Base-by-base conservation (phyloP, 805 yeast genomes). In the Hanseniaspora jakobsenii region DNA sequence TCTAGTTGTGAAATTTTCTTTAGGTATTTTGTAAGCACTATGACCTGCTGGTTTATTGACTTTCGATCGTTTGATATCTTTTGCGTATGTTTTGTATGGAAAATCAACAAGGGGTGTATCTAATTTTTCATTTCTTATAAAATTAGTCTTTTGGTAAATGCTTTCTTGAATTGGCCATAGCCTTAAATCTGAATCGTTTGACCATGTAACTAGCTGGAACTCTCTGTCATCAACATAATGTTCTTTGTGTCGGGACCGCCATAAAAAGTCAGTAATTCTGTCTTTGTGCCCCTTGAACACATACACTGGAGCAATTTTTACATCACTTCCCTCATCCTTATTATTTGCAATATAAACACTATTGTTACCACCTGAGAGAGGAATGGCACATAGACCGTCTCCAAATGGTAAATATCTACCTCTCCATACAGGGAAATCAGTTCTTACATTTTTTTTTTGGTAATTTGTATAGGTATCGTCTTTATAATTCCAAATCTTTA, bases 361-460 rank as follows among this genome's bases (percentile, higher is more conserved):
- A 47, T 67, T 77, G 16, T 72, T 69, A 3, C 96, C 96, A 0
- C 95, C 95, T 39, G 94, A 65, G 47, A 82, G 67, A 0, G 98
- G 98, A 82, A 86, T 81, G 2, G 91, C 74, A 6, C 91, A 84
- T 56, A 89, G 82, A 1, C 93, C 80, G 27, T 71, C 69, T 1
- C 97, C 97, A 65, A 85, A 85, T 0, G 97, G 98, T 29, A 87
- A 66, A 47, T 79, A 77, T 37, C 97, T 65, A 0, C 96, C 94
- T 50, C 94, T 69, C 65, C 93, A 77, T 2, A 91, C 83, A 0
- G 97, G 96, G 57, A 79, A 89, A 32, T 73, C 81, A 0, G 95
- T 77, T 8, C 66, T 58, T 0, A 89, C 72, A 0, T 79, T 73
- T 27, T 72, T 72, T 35, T 42, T 42, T 28, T 42, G 39, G 21